Conservation (phyloP, 208 protist genomes). For the Wallacemonas sp. region DNA sequence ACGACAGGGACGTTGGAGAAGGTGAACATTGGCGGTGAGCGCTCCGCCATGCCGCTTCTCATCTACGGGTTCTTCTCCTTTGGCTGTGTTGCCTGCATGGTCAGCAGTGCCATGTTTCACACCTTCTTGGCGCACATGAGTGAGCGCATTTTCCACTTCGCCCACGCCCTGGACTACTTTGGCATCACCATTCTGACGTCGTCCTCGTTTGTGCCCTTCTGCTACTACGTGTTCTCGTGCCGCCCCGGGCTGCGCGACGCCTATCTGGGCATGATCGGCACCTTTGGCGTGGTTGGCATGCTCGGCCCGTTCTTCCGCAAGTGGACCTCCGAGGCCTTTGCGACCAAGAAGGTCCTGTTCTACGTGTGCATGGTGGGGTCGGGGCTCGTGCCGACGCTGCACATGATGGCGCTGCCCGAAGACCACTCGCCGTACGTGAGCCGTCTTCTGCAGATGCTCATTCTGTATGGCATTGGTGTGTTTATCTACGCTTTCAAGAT, state of each 20-base stretch:
- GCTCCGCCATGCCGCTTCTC: conserved; percentile 36
- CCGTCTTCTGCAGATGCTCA: conserved; percentile 63
- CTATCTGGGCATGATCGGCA: conserved; percentile 74
- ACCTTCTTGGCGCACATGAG: conserved; percentile 69
- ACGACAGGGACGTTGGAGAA: conserved; percentile 8
- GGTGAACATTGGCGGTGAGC: conserved; percentile 20
- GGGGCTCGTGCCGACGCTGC: conserved; percentile 64
- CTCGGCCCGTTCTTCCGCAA: conserved; percentile 77
- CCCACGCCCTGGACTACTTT: conserved; percentile 83
- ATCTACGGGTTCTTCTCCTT: conserved; percentile 79
- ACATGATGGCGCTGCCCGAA: conserved; percentile 57
- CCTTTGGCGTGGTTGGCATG: conserved; percentile 71
- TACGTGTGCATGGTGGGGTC: conserved; percentile 79
- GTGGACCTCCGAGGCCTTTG: conserved; percentile 67
- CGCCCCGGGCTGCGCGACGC: conserved; percentile 60
- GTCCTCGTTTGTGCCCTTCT: conserved; percentile 83
- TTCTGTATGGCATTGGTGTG: conserved; percentile 77
- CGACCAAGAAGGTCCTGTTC: conserved; percentile 60
- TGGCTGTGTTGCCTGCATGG: conserved; percentile 71
- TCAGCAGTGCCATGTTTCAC: conserved; percentile 77
- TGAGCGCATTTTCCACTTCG: conserved; percentile 49
- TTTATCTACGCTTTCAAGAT: conserved; percentile 82
- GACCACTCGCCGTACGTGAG: conserved; percentile 48
- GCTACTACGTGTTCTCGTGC: conserved; percentile 78
- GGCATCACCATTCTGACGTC: conserved; percentile 85